phyloP scores from a whole-genome alignment of 495 filamentous ascomycete species.

The Aspergillus cavernicola region DNA sequence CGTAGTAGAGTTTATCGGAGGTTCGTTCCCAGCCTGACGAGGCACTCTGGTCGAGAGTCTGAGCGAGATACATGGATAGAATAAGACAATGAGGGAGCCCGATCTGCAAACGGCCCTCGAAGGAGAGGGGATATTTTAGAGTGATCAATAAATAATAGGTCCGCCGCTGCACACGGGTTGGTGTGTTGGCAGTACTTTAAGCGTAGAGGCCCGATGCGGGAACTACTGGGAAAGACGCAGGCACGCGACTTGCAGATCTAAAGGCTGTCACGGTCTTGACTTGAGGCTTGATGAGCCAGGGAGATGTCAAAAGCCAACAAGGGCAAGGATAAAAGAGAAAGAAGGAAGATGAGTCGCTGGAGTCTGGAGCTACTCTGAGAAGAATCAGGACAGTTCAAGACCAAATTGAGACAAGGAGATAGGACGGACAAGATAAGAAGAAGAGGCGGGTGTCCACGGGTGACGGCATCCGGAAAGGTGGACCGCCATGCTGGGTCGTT shows the following conservation, averaged over 20 bases:
- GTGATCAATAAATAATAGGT: background rate
- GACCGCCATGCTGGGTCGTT: slow-evolving; percentile 11
- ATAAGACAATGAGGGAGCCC: background rate
- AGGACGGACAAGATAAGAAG: too few species aligned
- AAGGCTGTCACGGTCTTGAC: background rate
- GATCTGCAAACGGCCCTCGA: background rate
- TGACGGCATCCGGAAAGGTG: slow-evolving; percentile 13
- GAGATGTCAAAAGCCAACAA: background rate
- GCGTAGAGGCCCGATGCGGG: slow-evolving; percentile 18
- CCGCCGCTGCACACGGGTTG: slow-evolving; percentile 4
- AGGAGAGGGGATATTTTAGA: slow-evolving; percentile 2
- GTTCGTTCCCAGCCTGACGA: slow-evolving; percentile 35
- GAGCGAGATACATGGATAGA: slow-evolving; percentile 45
- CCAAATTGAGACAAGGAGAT: too few species aligned
- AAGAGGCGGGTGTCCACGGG: slow-evolving; percentile 4
- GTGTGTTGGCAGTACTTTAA: slow-evolving; percentile 20
- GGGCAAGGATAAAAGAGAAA: slow-evolving; percentile 2
- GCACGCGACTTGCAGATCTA: slow-evolving; percentile 25
- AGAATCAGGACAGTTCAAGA: slow-evolving; percentile 4
- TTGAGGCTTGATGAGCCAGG: background rate
- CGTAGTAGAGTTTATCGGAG: slow-evolving; percentile 10
- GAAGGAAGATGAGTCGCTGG: slow-evolving; percentile 18
- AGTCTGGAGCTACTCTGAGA: background rate
- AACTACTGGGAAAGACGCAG: slow-evolving; percentile 24
- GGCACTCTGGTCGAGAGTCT: slow-evolving; percentile 47